Conservation (phyloP, 345 rosid genomes). For the Lepidium aucheri region DNA sequence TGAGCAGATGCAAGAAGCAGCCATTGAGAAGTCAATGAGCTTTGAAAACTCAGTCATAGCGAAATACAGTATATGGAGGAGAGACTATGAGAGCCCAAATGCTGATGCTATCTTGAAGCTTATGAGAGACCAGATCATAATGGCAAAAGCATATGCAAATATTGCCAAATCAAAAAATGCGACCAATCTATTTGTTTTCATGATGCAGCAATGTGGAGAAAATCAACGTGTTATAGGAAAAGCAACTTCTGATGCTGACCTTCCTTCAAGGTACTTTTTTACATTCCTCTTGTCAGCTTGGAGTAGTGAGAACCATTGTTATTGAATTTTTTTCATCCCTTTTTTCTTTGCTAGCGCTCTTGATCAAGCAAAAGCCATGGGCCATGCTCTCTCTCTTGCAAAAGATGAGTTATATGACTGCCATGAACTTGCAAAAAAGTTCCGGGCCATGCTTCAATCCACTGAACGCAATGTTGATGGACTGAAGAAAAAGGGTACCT, state of each 20-base stretch:
- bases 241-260: conserved; percentile 77
- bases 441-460: conserved; percentile 82
- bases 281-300: conserved; percentile 14
- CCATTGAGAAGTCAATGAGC: conserved; percentile 49
- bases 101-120: conserved; percentile 81
- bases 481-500: conserved; percentile 71
- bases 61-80: conserved; percentile 92
- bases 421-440: conserved; percentile 58
- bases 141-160: conserved; percentile 92
- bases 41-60: conserved; percentile 49
- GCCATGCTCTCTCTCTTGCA: conserved; percentile 73
- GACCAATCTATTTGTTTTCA: conserved; percentile 45
- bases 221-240: conserved; percentile 63
- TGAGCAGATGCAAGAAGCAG: conserved; percentile 44
- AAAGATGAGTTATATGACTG: conserved; percentile 81
- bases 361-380: conserved; percentile 82
- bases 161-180: conserved; percentile 71
- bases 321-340: background rate
- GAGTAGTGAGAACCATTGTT: background rate
- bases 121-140: conserved; percentile 92
- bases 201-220: conserved; percentile 50
- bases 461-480: conserved; percentile 53
- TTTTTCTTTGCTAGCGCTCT: conserved; percentile 53
- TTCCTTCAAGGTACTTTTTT: conserved; percentile 55
- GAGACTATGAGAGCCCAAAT: conserved; percentile 75